Percentiles rank a stretch among this genome's conserved stretches.
phyloP scores from a whole-genome alignment of 1,139 yeast genomes.

The Protomyces gravidus region DNA sequence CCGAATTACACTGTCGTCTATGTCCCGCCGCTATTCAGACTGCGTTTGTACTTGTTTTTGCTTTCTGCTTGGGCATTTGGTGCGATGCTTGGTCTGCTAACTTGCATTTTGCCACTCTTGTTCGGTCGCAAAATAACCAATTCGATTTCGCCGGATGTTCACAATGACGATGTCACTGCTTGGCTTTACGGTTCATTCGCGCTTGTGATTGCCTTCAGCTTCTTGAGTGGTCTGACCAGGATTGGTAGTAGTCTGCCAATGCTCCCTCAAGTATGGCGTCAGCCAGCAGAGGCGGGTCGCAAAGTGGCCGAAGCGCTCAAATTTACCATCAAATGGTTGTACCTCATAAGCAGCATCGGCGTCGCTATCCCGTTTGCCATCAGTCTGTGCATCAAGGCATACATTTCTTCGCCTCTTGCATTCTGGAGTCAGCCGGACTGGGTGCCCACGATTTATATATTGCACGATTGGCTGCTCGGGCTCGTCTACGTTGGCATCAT shows the following conservation, averaged over 20 bases:
- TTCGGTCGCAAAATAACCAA: conserved; percentile 8
- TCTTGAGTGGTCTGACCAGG: neutral
- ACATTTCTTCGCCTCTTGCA: conserved; percentile 27
- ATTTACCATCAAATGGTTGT: conserved; percentile 4
- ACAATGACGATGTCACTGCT: conserved; percentile 9
- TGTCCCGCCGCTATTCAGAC: conserved; percentile 72
- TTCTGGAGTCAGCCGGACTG: conserved; percentile 13
- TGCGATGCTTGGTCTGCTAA: conserved; percentile 39
- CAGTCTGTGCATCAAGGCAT: conserved; percentile 6
- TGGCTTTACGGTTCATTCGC: conserved; percentile 6
- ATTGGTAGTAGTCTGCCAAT: neutral
- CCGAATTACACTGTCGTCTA: conserved; percentile 66
- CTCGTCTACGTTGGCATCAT: conserved; percentile 22
- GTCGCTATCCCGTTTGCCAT: conserved; percentile 4
- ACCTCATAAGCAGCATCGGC: conserved; percentile 6
- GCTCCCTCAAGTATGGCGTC: neutral
- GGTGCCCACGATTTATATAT: conserved; percentile 18
- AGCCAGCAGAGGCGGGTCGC: neutral
- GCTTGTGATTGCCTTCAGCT: neutral
- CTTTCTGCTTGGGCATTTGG: conserved; percentile 68
- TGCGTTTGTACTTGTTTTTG: conserved; percentile 56
- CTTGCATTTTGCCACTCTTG: conserved; percentile 7
- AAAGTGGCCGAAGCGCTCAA: neutral
- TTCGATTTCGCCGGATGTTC: neutral
- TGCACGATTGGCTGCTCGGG: conserved; percentile 29